Conservation (phyloP, 2,329 filamentous ascomycete genomes). For the Colletotrichum melonis region DNA sequence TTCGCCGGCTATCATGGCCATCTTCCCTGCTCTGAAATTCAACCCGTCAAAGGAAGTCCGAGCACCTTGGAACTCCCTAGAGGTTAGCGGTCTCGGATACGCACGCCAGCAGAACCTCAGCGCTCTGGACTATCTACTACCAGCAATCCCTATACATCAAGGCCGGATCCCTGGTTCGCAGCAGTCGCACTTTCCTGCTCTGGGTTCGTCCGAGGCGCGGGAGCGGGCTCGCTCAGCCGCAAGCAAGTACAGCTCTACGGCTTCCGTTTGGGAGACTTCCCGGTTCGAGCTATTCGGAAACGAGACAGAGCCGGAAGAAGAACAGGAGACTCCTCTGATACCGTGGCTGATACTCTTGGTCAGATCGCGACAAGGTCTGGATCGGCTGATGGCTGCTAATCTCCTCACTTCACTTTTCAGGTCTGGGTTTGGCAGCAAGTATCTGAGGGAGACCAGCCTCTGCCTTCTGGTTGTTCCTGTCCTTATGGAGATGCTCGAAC, state of each 20-base stretch:
- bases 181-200: conserved; percentile 63
- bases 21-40: conserved; percentile 72
- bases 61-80: conserved; percentile 63
- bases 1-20: conserved; percentile 75
- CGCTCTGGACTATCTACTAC: conserved; percentile 75
- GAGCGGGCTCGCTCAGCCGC: conserved; percentile 46
- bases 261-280: conserved; percentile 46
- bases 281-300: conserved; percentile 42
- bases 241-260: conserved; percentile 42
- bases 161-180: conserved; percentile 39
- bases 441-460: conserved; percentile 69
- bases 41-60: conserved; percentile 59
- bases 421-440: conserved; percentile 72
- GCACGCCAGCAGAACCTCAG: conserved; percentile 59
- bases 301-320: conserved; percentile 57
- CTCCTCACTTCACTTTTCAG: conserved; percentile 78
- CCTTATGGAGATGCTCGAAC: conserved; percentile 66
- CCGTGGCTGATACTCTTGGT: conserved; percentile 78
- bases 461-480: conserved; percentile 77
- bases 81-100: conserved; percentile 62
- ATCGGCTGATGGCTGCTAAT: conserved; percentile 75
- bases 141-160: conserved; percentile 59
- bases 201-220: conserved; percentile 56
- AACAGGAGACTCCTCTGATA: conserved; percentile 76
- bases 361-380: conserved; percentile 66